Evolutionary conservation across 2,329 filamentous ascomycete genomes (phyloP).

Genomic region (Aspergillus carbonarius): DNA sequence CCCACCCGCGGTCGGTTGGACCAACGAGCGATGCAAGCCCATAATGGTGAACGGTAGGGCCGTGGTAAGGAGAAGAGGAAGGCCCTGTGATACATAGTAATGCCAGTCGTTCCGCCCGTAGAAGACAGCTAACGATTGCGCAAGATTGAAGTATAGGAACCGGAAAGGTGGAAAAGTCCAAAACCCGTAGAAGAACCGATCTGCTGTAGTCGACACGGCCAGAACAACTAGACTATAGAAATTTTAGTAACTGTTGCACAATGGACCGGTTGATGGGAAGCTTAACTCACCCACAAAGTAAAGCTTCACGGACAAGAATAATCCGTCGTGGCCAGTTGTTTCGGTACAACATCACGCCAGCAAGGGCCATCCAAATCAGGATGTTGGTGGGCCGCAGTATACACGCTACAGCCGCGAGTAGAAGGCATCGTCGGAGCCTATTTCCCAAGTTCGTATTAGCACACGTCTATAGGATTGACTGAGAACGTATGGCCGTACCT

Average conservation of each 20-base stretch:
- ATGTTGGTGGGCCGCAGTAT: constrained; percentile 86
- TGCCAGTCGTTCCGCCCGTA: constrained; percentile 89
- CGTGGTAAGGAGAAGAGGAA: constrained; percentile 82
- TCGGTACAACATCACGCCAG: constrained; percentile 53
- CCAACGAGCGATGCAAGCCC: constrained; percentile 59
- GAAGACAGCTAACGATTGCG: constrained; percentile 83
- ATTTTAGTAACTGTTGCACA: constrained; percentile 13
- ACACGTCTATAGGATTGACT: background rate
- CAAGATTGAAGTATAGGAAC: constrained; percentile 88
- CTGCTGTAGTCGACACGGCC: constrained; percentile 63
- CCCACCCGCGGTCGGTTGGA: constrained; percentile 34
- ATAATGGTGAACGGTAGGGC: constrained; percentile 72
- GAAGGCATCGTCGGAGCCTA: constrained; percentile 63
- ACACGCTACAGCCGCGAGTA: constrained; percentile 77
- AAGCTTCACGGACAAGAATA: constrained; percentile 61
- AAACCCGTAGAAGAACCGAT: constrained; percentile 75
- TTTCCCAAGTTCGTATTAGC: background rate
- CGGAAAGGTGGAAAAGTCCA: constrained; percentile 88
- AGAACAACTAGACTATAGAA: constrained; percentile 53
- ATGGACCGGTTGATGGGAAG: background rate
- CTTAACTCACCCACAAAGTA: constrained; percentile 55
- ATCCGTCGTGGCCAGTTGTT: constrained; percentile 45
- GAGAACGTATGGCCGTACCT: constrained; percentile 23
- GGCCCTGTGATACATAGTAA: constrained; percentile 88
- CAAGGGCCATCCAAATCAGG: constrained; percentile 76